Conservation (phyloP, 768 basidiomycete species). For the Auriculariales sp. region DNA sequence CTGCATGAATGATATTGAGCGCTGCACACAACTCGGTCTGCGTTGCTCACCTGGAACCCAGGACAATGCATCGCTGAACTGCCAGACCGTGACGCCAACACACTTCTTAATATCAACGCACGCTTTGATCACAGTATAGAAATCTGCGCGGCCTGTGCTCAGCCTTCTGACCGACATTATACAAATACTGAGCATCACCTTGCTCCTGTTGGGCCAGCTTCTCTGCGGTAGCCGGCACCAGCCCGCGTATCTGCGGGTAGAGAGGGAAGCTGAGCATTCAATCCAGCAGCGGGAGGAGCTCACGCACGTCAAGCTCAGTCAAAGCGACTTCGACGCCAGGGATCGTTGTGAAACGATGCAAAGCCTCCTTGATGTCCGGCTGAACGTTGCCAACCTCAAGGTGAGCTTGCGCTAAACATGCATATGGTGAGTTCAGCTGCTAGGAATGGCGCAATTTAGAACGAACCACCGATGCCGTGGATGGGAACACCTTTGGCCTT, state of each 20-base stretch:
- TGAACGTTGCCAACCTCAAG: neutral
- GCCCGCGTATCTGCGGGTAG: neutral
- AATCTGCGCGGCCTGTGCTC: neutral
- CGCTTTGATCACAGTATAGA: neutral
- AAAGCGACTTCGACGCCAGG: slow-evolving; percentile 6
- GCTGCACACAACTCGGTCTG: neutral
- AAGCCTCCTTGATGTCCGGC: neutral
- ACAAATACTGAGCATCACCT: neutral
- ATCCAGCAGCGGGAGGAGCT: neutral
- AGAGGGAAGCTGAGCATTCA: neutral
- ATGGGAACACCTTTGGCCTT: slow-evolving; percentile 4
- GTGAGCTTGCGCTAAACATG: neutral
- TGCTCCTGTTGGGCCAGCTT: neutral
- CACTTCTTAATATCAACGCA: neutral
- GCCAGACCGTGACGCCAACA: neutral
- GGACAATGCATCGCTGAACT: neutral
- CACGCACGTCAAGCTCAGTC: slow-evolving; percentile 6
- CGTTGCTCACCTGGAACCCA: neutral
- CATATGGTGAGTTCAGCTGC: neutral
- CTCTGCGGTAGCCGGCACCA: neutral
- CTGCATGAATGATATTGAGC: neutral
- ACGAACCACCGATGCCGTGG: slow-evolving; percentile 5
- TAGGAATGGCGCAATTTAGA: neutral
- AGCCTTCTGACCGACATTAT: neutral
- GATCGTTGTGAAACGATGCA: slow-evolving; percentile 3